Evolutionary conservation across 306 rosid genomes (phyloP).

Genomic region (Dalbergia cochinchinensis): DNA sequence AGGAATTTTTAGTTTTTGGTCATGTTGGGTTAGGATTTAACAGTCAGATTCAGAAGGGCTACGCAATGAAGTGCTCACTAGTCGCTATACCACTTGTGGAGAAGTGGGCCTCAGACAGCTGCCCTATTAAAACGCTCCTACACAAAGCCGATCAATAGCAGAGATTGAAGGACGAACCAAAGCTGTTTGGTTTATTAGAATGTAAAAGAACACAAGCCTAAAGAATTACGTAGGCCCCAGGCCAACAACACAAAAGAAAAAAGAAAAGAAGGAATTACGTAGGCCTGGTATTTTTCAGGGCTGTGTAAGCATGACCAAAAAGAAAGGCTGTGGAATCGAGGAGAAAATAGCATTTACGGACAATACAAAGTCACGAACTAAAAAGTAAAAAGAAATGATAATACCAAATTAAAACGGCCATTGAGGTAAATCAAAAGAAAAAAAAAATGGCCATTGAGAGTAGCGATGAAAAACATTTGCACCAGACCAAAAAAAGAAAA

Average conservation of each 20-base stretch:
- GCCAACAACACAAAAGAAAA: too few relatives aligned
- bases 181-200: neutral
- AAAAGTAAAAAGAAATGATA: too few relatives aligned
- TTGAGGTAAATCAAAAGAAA: neutral
- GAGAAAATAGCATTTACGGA: too few relatives aligned
- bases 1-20: neutral
- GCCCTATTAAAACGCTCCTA: neutral
- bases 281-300: neutral
- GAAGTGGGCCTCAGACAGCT: neutral
- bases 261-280: neutral
- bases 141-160: neutral
- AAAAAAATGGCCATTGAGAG: neutral
- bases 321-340: neutral
- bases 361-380: too few relatives aligned
- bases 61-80: neutral
- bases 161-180: conserved; percentile 12
- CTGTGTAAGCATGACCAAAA: neutral
- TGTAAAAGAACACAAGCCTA: neutral
- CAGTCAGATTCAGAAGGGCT: neutral
- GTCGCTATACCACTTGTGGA: neutral
- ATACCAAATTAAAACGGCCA: neutral
- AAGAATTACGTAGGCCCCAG: neutral
- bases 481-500: too few relatives aligned
- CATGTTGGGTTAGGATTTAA: neutral
- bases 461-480: neutral